Evolutionary conservation across 2,329 filamentous ascomycete species (phyloP).

Genomic region (Pseudogymnoascus sp.): DNA sequence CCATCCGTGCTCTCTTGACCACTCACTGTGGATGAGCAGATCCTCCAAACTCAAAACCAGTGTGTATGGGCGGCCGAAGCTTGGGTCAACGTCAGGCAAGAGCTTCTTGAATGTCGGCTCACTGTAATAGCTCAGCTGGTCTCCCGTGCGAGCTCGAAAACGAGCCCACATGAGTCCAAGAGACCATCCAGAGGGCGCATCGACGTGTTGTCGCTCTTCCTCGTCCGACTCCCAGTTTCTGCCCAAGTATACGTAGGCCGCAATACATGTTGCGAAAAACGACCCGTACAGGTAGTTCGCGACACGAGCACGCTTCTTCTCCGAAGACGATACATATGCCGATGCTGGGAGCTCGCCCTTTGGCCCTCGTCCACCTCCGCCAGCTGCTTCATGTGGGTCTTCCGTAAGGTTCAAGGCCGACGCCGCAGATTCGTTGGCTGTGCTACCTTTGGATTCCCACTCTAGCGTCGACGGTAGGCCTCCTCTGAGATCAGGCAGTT

Average conservation of each 20-base stretch:
- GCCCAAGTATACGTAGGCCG: slow-evolving; percentile 62
- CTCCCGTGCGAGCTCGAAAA: slow-evolving; percentile 62
- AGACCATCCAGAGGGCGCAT: slow-evolving; percentile 74
- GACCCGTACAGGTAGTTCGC: slow-evolving; percentile 65
- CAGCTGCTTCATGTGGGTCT: slow-evolving; percentile 38
- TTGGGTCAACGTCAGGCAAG: slow-evolving; percentile 71
- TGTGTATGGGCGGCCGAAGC: slow-evolving; percentile 79
- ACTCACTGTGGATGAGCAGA: slow-evolving; percentile 88
- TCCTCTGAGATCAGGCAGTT: slow-evolving; percentile 82
- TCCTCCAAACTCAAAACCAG: slow-evolving; percentile 90
- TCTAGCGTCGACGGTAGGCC: slow-evolving; percentile 88
- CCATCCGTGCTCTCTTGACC: slow-evolving; percentile 91
- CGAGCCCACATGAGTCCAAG: slow-evolving; percentile 71
- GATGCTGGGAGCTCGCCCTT: slow-evolving; percentile 63
- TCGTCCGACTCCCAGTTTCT: slow-evolving; percentile 75
- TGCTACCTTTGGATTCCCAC: slow-evolving; percentile 55
- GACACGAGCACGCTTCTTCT: slow-evolving; percentile 68
- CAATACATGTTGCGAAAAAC: slow-evolving; percentile 46
- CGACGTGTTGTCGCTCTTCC: slow-evolving; percentile 53
- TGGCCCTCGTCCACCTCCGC: slow-evolving; percentile 40
- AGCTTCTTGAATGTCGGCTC: slow-evolving; percentile 93
- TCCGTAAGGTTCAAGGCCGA: slow-evolving; percentile 42
- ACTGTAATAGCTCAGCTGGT: slow-evolving; percentile 84
- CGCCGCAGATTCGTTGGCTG: slow-evolving; percentile 23
- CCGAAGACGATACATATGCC: slow-evolving; percentile 83